A percentile compares a stretch with the other conserved stretches of the same genome.
Evolutionary conservation across 495 filamentous ascomycete genomes (phyloP).

Genomic region (Penicillium macrosclerotiorum): DNA sequence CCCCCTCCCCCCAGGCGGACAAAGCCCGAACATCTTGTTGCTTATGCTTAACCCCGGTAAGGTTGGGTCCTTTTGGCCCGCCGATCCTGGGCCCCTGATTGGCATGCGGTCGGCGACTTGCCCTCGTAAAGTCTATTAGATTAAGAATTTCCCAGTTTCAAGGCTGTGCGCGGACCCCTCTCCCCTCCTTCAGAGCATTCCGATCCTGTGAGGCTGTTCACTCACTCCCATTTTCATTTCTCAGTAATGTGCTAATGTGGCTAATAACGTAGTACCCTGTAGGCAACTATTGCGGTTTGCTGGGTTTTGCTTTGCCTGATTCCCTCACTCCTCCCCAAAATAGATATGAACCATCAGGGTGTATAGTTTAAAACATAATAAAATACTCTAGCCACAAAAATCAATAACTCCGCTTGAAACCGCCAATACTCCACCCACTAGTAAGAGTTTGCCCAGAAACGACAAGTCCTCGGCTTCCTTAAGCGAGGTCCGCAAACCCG

Average conservation of each 20-base stretch:
- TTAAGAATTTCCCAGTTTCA: slow-evolving; percentile 11
- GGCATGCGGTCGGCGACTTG: slow-evolving; percentile 12
- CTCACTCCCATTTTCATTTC: background rate
- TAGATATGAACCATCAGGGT: too few relatives aligned
- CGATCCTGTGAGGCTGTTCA: slow-evolving; percentile 15
- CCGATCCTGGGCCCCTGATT: slow-evolving; percentile 27
- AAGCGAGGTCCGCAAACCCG: slow-evolving; percentile 23
- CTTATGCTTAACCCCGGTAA: slow-evolving; percentile 51
- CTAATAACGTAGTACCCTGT: background rate
- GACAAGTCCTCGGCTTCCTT: slow-evolving; percentile 9
- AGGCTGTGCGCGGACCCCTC: slow-evolving; percentile 10
- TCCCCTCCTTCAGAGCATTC: slow-evolving; percentile 2
- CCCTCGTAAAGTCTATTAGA: slow-evolving; percentile 22
- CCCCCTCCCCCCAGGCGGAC: slow-evolving; percentile 13
- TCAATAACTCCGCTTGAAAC: slow-evolving; percentile 3
- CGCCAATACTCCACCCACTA: background rate
- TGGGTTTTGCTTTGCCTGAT: background rate
- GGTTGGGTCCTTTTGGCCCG: slow-evolving; percentile 36
- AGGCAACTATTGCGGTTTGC: background rate
- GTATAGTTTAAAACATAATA: too few relatives aligned
- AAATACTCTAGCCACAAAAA: slow-evolving; percentile 3
- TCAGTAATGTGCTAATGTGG: background rate
- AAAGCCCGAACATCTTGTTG: slow-evolving; percentile 27
- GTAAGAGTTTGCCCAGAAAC: slow-evolving; percentile 1
- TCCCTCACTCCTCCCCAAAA: too few relatives aligned